Base-by-base conservation (phyloP, 2,329 filamentous ascomycete genomes). In the Epicoccum nigrum region DNA sequence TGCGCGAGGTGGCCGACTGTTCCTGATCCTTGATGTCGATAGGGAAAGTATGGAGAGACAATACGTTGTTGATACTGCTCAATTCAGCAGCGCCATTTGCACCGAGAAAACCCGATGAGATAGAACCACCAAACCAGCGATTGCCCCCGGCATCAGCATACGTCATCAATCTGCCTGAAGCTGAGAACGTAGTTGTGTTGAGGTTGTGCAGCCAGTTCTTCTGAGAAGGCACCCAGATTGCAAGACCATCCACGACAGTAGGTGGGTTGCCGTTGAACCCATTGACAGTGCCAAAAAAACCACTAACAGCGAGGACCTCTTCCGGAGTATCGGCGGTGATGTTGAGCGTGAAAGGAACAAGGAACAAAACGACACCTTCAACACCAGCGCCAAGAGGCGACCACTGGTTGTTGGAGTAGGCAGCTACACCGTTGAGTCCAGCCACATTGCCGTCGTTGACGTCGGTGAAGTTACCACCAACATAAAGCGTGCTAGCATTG, bases 171-270 rank as follows among this genome's bases (percentile, higher is more conserved):
- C 86, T 77, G 30, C 94, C 95, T 51, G 81, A 81, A 62, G 95
- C 83, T 6, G 83, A 79, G 46, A 89, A 85, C 25, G 86, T 81
- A 7, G 83, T 76, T 6, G 84, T 77, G 9, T 74, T 64, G 15
- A 97, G 76, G 60, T 95, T 94, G 67, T 91, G 85, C 13, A 99
- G 79, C 94, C 94, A 99, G 69, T 94, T 94, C 51, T 81, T 82
- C 55, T 83, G 80, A 3, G 92, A 95, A 3, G 90, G 90, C 7
- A 97, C 87, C 94, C 94, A 99, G 30, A 97, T 80, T 12, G 91
- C 93, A 65, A 99, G 91, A 2, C 92, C 92, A 42, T 84, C 74
- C 0, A 86, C 88, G 7, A 81, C 65, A 21, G 86, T 80, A 8
- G 85, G 82, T 6, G 80, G 72, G 59, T 86, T 86, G 57, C 79